These are phyloP conservation scores for Amauroascus verrucosus DNA, from an alignment of 2,329 filamentous ascomycete genomes.

Conservation along the genomic window DNA sequence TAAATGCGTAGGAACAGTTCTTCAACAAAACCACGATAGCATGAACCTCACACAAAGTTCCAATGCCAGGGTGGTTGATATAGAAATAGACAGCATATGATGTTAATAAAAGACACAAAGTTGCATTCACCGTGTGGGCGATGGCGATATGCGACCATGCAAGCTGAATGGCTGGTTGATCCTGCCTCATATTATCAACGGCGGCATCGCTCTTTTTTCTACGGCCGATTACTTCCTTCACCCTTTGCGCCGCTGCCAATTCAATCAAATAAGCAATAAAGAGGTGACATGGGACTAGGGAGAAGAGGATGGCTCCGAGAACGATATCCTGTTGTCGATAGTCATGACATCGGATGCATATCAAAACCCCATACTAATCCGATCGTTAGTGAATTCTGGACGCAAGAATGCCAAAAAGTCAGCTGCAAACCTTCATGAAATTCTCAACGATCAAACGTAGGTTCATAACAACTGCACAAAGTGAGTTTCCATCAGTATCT, in stretches of 20 bases:
- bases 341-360: constrained; percentile 83
- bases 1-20: constrained; percentile 89
- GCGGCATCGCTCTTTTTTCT: constrained; percentile 43
- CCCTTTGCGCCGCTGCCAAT: constrained; percentile 67
- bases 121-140: constrained; percentile 73
- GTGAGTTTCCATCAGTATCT: neutral
- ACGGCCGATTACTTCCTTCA: constrained; percentile 55
- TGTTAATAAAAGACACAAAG: constrained; percentile 67
- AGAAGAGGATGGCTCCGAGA: constrained; percentile 67
- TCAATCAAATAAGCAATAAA: constrained; percentile 88
- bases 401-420: neutral
- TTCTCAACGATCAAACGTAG: constrained; percentile 93
- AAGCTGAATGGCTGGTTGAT: constrained; percentile 53
- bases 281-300: constrained; percentile 81
- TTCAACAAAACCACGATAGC: constrained; percentile 95
- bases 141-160: constrained; percentile 74
- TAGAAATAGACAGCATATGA: constrained; percentile 80
- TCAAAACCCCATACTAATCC: constrained; percentile 83
- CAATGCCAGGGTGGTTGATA: constrained; percentile 87
- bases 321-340: constrained; percentile 68
- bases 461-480: constrained; percentile 68
- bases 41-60: constrained; percentile 80
- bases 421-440: constrained; percentile 65
- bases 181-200: constrained; percentile 41
- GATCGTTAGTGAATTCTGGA: neutral